A percentile compares a stretch with the other conserved stretches of the same genome.
These are phyloP conservation scores for Russula ochroleuca DNA, from an alignment of 768 basidiomycete genomes.

Conservation along the genomic window DNA sequence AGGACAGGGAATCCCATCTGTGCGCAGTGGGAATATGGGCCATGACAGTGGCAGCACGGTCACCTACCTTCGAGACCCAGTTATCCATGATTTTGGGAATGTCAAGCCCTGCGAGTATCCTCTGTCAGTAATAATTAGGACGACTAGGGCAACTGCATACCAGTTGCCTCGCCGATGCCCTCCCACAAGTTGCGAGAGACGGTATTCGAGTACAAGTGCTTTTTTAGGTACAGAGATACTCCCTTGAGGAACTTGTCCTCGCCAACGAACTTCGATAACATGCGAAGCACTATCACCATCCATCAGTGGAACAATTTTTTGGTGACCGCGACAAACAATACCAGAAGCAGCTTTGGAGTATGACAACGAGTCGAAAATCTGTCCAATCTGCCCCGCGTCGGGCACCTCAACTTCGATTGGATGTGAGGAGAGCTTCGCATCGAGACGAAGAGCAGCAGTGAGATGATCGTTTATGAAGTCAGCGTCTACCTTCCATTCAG, in stretches of 20 bases:
- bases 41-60: not conserved
- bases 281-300: constrained; percentile 65
- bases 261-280: constrained; percentile 86
- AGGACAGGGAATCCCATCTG: constrained; percentile 85
- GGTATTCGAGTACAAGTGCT: constrained; percentile 79
- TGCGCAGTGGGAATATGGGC: not conserved
- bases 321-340: constrained; percentile 32
- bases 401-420: constrained; percentile 90
- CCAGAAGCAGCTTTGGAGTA: constrained; percentile 83
- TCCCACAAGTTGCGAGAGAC: constrained; percentile 85
- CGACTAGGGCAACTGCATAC: constrained; percentile 30
- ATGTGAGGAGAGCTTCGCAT: constrained; percentile 84
- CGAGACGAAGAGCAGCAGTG: constrained; percentile 71
- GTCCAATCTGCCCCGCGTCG: constrained; percentile 66
- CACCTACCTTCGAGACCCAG: constrained; percentile 75
- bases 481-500: constrained; percentile 82
- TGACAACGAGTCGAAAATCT: constrained; percentile 87
- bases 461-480: constrained; percentile 78
- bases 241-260: constrained; percentile 84
- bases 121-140: not conserved
- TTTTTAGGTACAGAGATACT: constrained; percentile 89
- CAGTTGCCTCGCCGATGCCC: constrained; percentile 73
- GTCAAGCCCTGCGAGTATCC: constrained; percentile 47
- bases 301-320: not conserved
- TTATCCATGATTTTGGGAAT: constrained; percentile 80